These are phyloP conservation scores for Linnemannia hyalina DNA, from an alignment of 192 early-diverging fungal species.

Conservation along the genomic window DNA sequence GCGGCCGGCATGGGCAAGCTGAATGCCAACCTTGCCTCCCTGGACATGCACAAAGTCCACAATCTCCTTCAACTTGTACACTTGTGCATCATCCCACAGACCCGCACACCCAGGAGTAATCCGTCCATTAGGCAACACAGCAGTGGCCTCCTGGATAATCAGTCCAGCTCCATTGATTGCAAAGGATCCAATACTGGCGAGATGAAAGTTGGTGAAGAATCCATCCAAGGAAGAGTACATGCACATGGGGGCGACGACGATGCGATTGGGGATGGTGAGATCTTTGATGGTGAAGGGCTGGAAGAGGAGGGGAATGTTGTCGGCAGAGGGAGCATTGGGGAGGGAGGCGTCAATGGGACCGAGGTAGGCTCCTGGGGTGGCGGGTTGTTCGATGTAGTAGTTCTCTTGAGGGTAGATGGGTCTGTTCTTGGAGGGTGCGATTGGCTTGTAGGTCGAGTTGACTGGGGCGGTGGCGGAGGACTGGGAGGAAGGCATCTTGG, in stretches of 20 bases:
- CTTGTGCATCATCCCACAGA: slow-evolving; percentile 87
- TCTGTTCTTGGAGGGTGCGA: background rate
- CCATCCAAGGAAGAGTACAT: slow-evolving; percentile 80
- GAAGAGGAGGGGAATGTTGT: slow-evolving; percentile 66
- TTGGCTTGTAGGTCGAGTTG: background rate
- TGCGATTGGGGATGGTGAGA: slow-evolving; percentile 82
- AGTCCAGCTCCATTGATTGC: slow-evolving; percentile 85
- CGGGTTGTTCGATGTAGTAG: slow-evolving; percentile 37
- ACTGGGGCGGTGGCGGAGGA: background rate
- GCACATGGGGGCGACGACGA: slow-evolving; percentile 88
- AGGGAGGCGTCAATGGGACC: slow-evolving; percentile 44
- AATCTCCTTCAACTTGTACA: slow-evolving; percentile 69
- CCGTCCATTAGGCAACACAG: slow-evolving; percentile 82
- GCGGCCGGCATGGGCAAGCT: slow-evolving; percentile 88
- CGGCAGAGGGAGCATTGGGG: slow-evolving; percentile 25
- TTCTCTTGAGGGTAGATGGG: slow-evolving; percentile 32
- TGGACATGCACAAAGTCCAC: slow-evolving; percentile 74
- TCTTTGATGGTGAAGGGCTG: slow-evolving; percentile 75
- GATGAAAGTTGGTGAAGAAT: slow-evolving; percentile 74
- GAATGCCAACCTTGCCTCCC: slow-evolving; percentile 74
- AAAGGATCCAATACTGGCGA: slow-evolving; percentile 73
- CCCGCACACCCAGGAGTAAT: slow-evolving; percentile 85
- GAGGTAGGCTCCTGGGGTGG: slow-evolving; percentile 38
- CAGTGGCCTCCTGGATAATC: slow-evolving; percentile 84
- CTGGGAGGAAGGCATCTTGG: slow-evolving; percentile 29